Base-by-base conservation (phyloP, 1,284 basidiomycete genomes). In the Anthracocystis setariae region DNA sequence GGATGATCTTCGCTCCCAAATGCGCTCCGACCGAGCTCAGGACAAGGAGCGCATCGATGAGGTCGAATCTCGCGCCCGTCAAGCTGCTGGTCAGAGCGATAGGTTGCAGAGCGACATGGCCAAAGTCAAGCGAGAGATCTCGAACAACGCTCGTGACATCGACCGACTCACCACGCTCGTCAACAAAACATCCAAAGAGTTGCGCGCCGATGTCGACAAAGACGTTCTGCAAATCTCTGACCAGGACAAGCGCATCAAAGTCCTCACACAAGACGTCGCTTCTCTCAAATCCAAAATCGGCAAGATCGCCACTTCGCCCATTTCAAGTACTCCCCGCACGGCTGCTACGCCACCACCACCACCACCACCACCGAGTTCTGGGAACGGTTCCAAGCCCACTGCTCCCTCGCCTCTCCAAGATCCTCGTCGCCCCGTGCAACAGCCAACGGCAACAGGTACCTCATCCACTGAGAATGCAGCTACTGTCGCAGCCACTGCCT, bases 141-240 rank as follows among this genome's bases (percentile, higher is more conserved):
- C 45, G 1, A 35, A 46, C 35, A 46, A 32, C 32, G 46, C 25
- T 29, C 62, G 53, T 15, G 50, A 58, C 25, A 23, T 27, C 27
- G 48, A 55, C n/a, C 52, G 39, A 21, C 25, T 66, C 21, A 52
- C 42, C 24, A 25, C 49, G 18, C 27, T 56, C 1, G 8, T 48
- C 33, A 21, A 13, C 4, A 37, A 54, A 13, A 47, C 32, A 12
- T 29, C 29, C 29, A 50, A 53, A 10, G 20, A 45, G 20, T 17
- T 62, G 3, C 45, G 55, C 39, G 48, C 43, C 39, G 56, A 64
- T 21, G 8, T 69, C 40, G 52, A 69, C 52, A 58, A 59, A 32
- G 66, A 69, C 52, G 60, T 64, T n/a, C 8, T 5, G 5, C 51
- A 63, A 25, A 58, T 69, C 52, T 29, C 5, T 13, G 48, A 63